Percentiles rank a stretch among this genome's conserved stretches.
Conservation (phyloP, 225 moss, liverwort and hornwort genomes). For the Asterella californica region DNA sequence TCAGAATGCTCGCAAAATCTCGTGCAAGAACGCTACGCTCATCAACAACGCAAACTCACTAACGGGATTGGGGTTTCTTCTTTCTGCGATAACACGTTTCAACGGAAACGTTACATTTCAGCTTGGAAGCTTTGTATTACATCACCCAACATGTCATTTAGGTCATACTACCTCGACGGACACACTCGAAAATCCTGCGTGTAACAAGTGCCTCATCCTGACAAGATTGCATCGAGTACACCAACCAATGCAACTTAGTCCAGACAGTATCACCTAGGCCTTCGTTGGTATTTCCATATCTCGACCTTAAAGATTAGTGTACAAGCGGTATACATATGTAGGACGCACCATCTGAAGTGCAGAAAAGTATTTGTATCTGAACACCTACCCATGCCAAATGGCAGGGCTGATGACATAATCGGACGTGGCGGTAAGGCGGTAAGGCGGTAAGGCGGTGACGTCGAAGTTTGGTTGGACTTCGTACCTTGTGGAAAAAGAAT, state of each 20-base stretch:
- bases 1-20: neutral
- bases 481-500: constrained; percentile 12
- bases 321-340: neutral
- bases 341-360: neutral
- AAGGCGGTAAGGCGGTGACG: constrained; percentile 10
- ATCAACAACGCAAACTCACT: neutral
- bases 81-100: constrained; percentile 13
- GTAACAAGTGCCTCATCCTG: neutral
- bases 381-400: neutral
- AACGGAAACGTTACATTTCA: neutral
- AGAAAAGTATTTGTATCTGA: neutral
- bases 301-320: neutral
- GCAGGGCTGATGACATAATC: constrained; percentile 2
- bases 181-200: neutral
- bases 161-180: neutral
- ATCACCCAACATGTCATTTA: neutral
- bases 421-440: neutral
- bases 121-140: neutral
- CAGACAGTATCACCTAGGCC: neutral
- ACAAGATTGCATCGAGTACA: too few relatives aligned
- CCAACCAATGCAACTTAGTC: neutral
- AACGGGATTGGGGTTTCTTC: constrained; percentile 6
- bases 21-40: constrained; percentile 4
- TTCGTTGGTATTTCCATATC: neutral
- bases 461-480: neutral